Conservation (phyloP, 345 rosid species). For the Eucalyptus sp. region DNA sequence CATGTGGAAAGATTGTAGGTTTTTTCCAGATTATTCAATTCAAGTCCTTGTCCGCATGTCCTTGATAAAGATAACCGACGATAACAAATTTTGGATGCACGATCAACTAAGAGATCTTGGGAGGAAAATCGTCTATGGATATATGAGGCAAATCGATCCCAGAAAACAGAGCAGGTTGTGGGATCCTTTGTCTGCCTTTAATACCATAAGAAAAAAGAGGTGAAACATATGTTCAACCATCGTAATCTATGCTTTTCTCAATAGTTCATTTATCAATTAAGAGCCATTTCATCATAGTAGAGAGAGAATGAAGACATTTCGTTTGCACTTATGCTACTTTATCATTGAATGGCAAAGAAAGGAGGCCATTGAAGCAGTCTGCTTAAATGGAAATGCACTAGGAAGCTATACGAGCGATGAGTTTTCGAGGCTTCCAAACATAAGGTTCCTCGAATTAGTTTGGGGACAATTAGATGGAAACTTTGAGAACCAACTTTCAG, state of each 20-base stretch:
- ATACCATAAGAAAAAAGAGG: background rate
- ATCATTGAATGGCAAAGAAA: background rate
- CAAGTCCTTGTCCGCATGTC: background rate
- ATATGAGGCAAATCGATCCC: background rate
- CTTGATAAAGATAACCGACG: background rate
- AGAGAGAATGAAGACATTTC: background rate
- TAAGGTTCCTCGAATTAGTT: background rate
- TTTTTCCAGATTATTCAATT: background rate
- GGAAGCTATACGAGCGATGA: background rate
- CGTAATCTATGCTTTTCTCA: background rate
- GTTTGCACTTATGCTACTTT: background rate
- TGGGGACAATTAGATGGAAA: background rate
- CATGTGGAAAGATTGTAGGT: background rate
- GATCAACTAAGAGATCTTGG: background rate
- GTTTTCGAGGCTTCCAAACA: background rate
- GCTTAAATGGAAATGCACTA: background rate
- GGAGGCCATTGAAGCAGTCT: background rate
- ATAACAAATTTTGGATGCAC: background rate
- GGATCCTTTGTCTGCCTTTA: background rate
- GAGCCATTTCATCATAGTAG: background rate
- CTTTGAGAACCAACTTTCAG: background rate
- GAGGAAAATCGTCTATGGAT: background rate
- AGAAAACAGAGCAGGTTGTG: background rate
- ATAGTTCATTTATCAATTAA: background rate
- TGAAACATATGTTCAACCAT: background rate